Base-by-base conservation (phyloP, 2,329 filamentous ascomycete species). In the Coniochaeta prunicola region DNA sequence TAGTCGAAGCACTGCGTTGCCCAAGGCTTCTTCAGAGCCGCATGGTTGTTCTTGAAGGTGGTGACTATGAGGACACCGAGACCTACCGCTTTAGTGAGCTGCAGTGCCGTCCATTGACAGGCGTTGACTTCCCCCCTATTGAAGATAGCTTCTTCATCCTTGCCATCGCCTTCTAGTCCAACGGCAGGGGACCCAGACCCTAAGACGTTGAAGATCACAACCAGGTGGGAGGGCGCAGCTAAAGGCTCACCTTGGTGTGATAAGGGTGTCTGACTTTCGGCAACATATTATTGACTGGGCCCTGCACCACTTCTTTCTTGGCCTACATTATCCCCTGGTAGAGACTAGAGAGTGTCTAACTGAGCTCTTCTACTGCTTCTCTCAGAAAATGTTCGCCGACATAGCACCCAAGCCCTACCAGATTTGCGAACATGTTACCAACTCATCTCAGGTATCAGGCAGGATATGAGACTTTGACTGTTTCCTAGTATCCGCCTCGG, bases 61-160 rank as follows among this genome's bases (percentile, higher is more conserved):
- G 73, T 74, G 1, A 69, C 67, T 26, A 74, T 64, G 17, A 76
- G 72, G 13, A 65, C 64, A 0, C 59, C 59, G 6, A 64, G 61
- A 2, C 73, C 74, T 1, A 69, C 66, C 0, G 68, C 67, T 6
- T 61, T 63, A 0, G 72, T 73, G 1, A 74, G 60, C 56, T 75
- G 72, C 17, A 76, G 67, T 5, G 70, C 70, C 24, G 65, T 67
- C 31, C 66, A 61, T 8, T 74, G 74, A 1, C 75, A 72, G 40
- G 65, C 67, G 1, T 68, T 68, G 4, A 66, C 68, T 8, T 70
- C 74, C n/a, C 72, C 74, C 74, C 74, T 75, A 48, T 75, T 66
- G 17, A 76, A 59, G 7, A 74, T 7, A 1, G 65, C 64, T 7
- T 67, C 60, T 1, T 58, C 59, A 6, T 58, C 60, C 7, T 61